Conservation (phyloP, 345 rosid genomes). For the Hypericum perforatum region DNA sequence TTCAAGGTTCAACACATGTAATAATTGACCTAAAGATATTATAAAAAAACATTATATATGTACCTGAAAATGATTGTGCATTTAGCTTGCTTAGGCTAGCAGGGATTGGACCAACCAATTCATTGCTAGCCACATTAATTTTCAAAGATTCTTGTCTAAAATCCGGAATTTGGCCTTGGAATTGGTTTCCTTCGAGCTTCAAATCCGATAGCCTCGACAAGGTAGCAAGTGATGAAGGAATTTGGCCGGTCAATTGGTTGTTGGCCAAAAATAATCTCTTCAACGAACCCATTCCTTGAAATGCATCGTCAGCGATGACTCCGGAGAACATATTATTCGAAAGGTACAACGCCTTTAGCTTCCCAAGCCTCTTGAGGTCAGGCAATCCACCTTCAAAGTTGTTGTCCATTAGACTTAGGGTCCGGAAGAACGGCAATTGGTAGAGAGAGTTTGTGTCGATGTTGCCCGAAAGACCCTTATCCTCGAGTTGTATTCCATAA, state of each 20-base stretch:
- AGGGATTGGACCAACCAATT: slow-evolving; percentile 71
- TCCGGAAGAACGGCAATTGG: slow-evolving; percentile 32
- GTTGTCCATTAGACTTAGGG: slow-evolving; percentile 68
- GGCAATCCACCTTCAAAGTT: slow-evolving; percentile 47
- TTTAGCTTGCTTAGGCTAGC: slow-evolving; percentile 29
- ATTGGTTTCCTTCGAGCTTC: slow-evolving; percentile 57
- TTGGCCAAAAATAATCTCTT: slow-evolving; percentile 52
- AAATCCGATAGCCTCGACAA: slow-evolving; percentile 46
- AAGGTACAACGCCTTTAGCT: slow-evolving; percentile 45
- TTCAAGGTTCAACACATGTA: too few relatives aligned
- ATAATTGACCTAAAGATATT: too few relatives aligned
- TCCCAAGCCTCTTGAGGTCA: slow-evolving; percentile 30
- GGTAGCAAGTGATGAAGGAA: slow-evolving; percentile 43
- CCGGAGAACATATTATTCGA: slow-evolving; percentile 55
- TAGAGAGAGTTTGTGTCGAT: slow-evolving; percentile 34
- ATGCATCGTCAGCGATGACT: slow-evolving; percentile 42
- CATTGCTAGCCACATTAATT: slow-evolving; percentile 46
- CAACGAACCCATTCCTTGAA: slow-evolving; percentile 42
- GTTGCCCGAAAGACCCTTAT: slow-evolving; percentile 37
- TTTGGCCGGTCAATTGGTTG: slow-evolving; percentile 39
- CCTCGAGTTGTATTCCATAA: slow-evolving; percentile 63
- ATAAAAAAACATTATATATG: background rate
- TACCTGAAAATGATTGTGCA: slow-evolving; percentile 52
- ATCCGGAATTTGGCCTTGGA: slow-evolving; percentile 44
- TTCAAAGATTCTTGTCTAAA: slow-evolving; percentile 29